These are phyloP conservation scores for Avena sativa DNA, from an alignment of 176 grass and related monocot species.

Conservation along the genomic window DNA sequence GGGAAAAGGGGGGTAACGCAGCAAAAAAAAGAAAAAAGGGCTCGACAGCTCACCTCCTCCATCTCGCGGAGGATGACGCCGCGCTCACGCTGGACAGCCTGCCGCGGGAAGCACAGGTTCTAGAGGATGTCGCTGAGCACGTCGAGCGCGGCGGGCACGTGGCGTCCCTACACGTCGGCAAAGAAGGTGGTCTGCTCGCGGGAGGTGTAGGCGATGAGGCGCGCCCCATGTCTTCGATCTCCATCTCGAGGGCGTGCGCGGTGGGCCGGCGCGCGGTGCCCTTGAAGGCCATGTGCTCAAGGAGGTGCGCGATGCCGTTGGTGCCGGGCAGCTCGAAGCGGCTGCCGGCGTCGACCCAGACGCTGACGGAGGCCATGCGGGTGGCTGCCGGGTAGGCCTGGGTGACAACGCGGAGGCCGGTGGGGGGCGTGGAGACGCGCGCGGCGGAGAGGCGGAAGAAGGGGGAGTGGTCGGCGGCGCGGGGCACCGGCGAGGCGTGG, in stretches of 20 bases:
- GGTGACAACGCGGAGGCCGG: conserved; percentile 79
- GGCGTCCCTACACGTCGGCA: conserved; percentile 80
- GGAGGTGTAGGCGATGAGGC: conserved; percentile 94
- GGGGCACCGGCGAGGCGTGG: conserved; percentile 62
- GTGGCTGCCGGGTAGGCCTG: conserved; percentile 70
- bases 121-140: conserved; percentile 90
- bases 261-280: conserved; percentile 70
- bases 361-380: conserved; percentile 77
- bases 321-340: conserved; percentile 87
- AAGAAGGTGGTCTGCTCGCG: conserved; percentile 99
- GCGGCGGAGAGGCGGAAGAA: conserved; percentile 71
- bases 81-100: conserved; percentile 75
- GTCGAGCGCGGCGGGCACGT: conserved; percentile 70
- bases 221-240: conserved; percentile 92
- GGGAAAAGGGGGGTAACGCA: no score
- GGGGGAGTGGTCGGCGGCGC: conserved; percentile 62
- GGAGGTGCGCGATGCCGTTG: conserved; percentile 96
- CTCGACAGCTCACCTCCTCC: conserved; percentile 77
- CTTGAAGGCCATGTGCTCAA: conserved; percentile 99
- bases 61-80: conserved; percentile 98
- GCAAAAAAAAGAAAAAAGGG: no score
- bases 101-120: conserved; percentile 71
- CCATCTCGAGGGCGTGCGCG: conserved; percentile 74
- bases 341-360: conserved; percentile 96
- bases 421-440: conserved; percentile 70